phyloP scores from a whole-genome alignment of 257 asterid species.

The Gynochthodes officinalis region DNA sequence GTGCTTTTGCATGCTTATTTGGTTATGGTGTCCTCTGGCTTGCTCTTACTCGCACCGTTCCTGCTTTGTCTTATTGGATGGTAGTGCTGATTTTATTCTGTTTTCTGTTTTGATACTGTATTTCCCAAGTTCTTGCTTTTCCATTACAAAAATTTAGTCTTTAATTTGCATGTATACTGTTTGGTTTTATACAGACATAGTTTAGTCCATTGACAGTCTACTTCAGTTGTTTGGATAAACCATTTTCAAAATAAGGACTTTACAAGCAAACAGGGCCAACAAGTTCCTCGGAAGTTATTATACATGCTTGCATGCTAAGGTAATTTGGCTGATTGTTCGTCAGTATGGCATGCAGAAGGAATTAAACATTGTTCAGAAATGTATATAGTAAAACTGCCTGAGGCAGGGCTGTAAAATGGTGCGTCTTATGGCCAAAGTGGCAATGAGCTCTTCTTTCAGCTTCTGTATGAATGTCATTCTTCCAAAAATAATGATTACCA shows the following conservation, averaged over 20 bases:
- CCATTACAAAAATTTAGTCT: neutral
- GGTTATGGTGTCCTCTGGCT: conserved; percentile 83
- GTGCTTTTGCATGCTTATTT: conserved; percentile 48
- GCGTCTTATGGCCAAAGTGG: neutral
- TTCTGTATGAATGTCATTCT: neutral
- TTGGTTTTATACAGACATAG: neutral
- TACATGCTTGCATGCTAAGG: neutral
- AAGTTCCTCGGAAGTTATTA: neutral
- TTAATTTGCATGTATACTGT: neutral
- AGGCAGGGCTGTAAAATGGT: neutral
- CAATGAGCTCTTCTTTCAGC: neutral
- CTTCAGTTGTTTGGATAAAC: neutral
- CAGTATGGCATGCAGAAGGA: neutral
- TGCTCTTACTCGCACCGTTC: conserved; percentile 36
- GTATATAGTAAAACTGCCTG: neutral
- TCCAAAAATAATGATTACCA: neutral
- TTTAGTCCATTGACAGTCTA: neutral
- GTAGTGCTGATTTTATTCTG: conserved; percentile 21
- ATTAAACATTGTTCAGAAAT: neutral
- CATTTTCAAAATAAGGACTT: neutral
- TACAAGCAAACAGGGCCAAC: neutral
- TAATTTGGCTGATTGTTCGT: neutral
- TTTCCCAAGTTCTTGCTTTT: neutral
- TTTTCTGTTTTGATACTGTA: neutral
- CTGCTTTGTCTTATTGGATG: conserved; percentile 55